Percentiles rank a stretch among this genome's conserved stretches.
Conservation (phyloP, 306 rosid genomes). For the Mucuna pruriens region DNA sequence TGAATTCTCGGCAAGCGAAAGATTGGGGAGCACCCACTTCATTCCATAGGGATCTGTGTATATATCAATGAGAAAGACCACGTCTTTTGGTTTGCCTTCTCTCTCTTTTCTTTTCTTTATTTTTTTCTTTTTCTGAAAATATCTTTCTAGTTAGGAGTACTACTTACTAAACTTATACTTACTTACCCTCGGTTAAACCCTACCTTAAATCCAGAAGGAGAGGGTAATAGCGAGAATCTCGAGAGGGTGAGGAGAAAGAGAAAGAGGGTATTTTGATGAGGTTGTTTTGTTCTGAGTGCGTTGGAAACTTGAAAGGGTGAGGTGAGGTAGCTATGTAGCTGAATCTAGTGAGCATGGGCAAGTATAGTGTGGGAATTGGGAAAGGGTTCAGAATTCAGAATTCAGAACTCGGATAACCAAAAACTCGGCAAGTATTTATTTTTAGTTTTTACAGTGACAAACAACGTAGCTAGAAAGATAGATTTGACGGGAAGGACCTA, state of each 20-base stretch:
- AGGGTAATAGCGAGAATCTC: not conserved
- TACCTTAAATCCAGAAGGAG: slow-evolving; percentile 49
- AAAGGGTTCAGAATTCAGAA: not conserved
- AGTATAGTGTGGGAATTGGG: not conserved
- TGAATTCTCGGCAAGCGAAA: slow-evolving; percentile 59
- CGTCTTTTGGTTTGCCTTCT: slow-evolving; percentile 44
- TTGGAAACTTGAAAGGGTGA: slow-evolving; percentile 25
- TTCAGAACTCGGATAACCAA: slow-evolving; percentile 31
- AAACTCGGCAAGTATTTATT: slow-evolving; percentile 34
- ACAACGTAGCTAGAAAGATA: slow-evolving; percentile 44
- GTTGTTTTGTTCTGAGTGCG: not conserved
- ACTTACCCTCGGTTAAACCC: slow-evolving; percentile 39
- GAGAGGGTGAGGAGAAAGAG: slow-evolving; percentile 30
- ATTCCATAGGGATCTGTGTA: slow-evolving; percentile 99
- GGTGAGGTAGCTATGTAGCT: slow-evolving; percentile 24
- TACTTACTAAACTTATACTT: no score
- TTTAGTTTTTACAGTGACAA: slow-evolving; percentile 40
- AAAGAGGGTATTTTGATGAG: slow-evolving; percentile 32
- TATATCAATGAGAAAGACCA: slow-evolving; percentile 57
- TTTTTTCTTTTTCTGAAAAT: not conserved
- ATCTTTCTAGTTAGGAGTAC: not conserved
- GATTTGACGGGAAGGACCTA: slow-evolving; percentile 72
- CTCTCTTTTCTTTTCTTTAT: not conserved
- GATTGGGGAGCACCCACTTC: slow-evolving; percentile 70
- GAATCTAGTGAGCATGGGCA: slow-evolving; percentile 46